Percentiles rank a stretch among this genome's conserved stretches.
Conservation (phyloP, 1,284 basidiomycete species). For the Cutaneotrichosporon sp. region DNA sequence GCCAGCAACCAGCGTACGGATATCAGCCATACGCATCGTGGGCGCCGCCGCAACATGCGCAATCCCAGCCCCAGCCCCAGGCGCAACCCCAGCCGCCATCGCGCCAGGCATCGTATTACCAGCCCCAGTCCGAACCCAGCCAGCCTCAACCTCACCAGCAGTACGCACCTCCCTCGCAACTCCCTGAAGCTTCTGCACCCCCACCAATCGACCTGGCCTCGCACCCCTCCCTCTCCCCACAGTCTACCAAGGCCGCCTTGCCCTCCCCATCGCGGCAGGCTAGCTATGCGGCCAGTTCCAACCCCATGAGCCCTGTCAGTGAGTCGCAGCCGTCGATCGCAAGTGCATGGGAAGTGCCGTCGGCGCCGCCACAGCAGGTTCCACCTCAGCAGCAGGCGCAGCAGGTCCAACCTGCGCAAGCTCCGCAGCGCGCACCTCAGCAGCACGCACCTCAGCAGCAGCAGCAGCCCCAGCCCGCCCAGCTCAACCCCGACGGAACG, state of each 20-base stretch:
- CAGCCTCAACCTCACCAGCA: slow-evolving; percentile 16
- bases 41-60: slow-evolving; percentile 27
- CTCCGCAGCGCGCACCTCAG: slow-evolving; percentile 3
- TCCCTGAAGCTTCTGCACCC: slow-evolving; percentile 20
- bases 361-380: slow-evolving; percentile 10
- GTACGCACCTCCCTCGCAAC: background rate
- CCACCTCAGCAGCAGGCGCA: slow-evolving; percentile 5
- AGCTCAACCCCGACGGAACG: slow-evolving; percentile 21
- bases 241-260: slow-evolving; percentile 38
- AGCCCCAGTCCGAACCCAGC: slow-evolving; percentile 8
- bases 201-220: slow-evolving; percentile 27
- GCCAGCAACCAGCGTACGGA: too few species aligned
- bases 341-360: background rate
- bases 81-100: slow-evolving; percentile 9
- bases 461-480: slow-evolving; percentile 11
- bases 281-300: background rate
- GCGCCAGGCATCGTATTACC: slow-evolving; percentile 23
- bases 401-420: slow-evolving; percentile 10
- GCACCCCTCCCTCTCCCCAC: slow-evolving; percentile 25
- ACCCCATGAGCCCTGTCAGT: background rate
- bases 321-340: background rate
- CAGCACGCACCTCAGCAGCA: slow-evolving; percentile 17
- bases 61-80: slow-evolving; percentile 11
- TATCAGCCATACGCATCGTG: too few species aligned
- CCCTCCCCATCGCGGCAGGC: slow-evolving; percentile 10